These are phyloP conservation scores for Pleurotus tuoliensis DNA, from an alignment of 768 basidiomycete species.

Conservation along the genomic window DNA sequence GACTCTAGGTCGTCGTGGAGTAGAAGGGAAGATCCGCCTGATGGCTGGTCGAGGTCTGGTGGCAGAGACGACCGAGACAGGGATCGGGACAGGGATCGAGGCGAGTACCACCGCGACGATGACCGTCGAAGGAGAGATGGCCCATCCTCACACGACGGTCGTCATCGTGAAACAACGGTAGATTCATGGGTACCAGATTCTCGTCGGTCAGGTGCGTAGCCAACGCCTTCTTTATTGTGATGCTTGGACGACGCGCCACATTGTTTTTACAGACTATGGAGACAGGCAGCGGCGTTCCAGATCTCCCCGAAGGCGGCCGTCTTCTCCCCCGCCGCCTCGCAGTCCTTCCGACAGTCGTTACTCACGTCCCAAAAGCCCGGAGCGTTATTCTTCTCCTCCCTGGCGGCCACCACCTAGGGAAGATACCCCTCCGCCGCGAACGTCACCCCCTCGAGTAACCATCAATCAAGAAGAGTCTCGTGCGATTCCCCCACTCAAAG, in stretches of 20 bases:
- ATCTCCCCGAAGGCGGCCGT: slow-evolving; percentile 20
- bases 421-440: slow-evolving; percentile 14
- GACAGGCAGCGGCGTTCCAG: slow-evolving; percentile 13
- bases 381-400: slow-evolving; percentile 2
- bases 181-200: slow-evolving; percentile 1
- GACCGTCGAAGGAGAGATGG: slow-evolving; percentile 17
- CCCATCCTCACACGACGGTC: slow-evolving; percentile 15
- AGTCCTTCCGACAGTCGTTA: not conserved
- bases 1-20: not conserved
- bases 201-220: slow-evolving; percentile 3
- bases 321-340: slow-evolving; percentile 11
- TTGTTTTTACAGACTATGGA: not conserved
- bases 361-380: not conserved
- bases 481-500: no score
- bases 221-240: not conserved
- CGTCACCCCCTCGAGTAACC: not conserved
- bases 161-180: slow-evolving; percentile 9
- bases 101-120: slow-evolving; percentile 21
- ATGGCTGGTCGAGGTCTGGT: not conserved
- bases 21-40: not conserved
- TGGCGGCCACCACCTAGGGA: slow-evolving; percentile 12
- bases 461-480: not conserved
- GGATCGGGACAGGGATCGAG: slow-evolving; percentile 18
- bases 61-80: slow-evolving; percentile 12
- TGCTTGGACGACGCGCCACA: not conserved